phyloP scores from a whole-genome alignment of 2,329 filamentous ascomycete species.

The Cladosporium oxysporum region DNA sequence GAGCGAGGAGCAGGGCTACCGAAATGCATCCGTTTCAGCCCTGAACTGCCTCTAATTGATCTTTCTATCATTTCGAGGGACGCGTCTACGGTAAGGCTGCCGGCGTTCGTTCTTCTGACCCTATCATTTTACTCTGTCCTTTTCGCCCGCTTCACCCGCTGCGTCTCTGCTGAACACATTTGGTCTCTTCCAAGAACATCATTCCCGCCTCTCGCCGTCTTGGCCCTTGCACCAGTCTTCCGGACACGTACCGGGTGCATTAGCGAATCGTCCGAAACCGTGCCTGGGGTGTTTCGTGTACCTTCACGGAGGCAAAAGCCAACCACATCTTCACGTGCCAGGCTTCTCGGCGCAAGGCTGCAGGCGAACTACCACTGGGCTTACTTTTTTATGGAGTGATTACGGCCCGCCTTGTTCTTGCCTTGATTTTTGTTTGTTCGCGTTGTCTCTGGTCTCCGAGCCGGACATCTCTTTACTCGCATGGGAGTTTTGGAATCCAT shows the following conservation, averaged over 20 bases:
- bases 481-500: conserved; percentile 12
- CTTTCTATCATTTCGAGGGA: background rate
- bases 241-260: background rate
- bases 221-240: conserved; percentile 2
- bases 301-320: background rate
- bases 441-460: background rate
- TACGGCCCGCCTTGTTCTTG: background rate
- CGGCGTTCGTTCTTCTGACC: background rate
- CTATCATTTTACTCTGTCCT: background rate
- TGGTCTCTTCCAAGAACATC: background rate
- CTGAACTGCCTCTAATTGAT: background rate
- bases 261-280: background rate
- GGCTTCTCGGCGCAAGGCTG: background rate
- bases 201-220: background rate
- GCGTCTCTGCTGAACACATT: background rate
- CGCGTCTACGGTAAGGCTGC: conserved; percentile 3
- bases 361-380: background rate
- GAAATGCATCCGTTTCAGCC: conserved; percentile 1
- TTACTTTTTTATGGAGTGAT: conserved; percentile 9
- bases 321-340: conserved; percentile 2
- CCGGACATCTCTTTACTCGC: background rate
- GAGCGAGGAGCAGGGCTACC: background rate
- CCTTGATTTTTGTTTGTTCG: background rate
- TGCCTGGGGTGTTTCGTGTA: background rate
- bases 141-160: background rate